A percentile compares a stretch with the other conserved stretches of the same genome.
These are phyloP conservation scores for Penicillium desertorum DNA, from an alignment of 495 filamentous ascomycete genomes.

Conservation along the genomic window DNA sequence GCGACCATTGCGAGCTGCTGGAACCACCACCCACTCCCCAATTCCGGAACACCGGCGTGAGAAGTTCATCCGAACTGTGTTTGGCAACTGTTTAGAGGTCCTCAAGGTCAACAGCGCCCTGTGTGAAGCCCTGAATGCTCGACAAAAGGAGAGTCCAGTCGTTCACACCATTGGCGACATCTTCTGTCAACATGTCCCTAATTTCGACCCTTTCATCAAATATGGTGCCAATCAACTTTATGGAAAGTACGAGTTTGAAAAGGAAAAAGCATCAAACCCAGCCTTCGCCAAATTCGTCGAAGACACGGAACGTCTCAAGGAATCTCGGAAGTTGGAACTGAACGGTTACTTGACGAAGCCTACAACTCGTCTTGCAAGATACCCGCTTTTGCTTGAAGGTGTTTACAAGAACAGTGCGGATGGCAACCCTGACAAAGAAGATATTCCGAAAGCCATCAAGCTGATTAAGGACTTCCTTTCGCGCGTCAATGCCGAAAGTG, in stretches of 20 bases:
- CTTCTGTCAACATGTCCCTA: conserved; percentile 86
- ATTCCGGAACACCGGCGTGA: conserved; percentile 88
- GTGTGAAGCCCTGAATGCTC: conserved; percentile 79
- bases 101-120: conserved; percentile 84
- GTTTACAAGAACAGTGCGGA: conserved; percentile 85
- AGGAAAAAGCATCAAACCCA: conserved; percentile 84
- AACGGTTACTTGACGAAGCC: conserved; percentile 99
- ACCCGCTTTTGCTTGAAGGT: conserved; percentile 90
- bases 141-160: conserved; percentile 86
- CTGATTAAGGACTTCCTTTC: conserved; percentile 84
- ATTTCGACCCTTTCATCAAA: conserved; percentile 93
- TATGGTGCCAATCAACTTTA: conserved; percentile 97
- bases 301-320: conserved; percentile 92
- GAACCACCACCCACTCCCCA: conserved; percentile 67
- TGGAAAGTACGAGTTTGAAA: conserved; percentile 97
- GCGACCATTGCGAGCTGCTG: conserved; percentile 73
- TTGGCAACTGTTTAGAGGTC: conserved; percentile 94
- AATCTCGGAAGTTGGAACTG: conserved; percentile 93
- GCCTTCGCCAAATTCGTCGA: conserved; percentile 91
- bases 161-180: conserved; percentile 92
- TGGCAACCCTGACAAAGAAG: conserved; percentile 82
- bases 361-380: conserved; percentile 91
- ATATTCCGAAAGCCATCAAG: conserved; percentile 82
- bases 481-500: conserved; percentile 89
- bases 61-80: conserved; percentile 89